Percentiles rank a stretch among this genome's conserved stretches.
These are phyloP conservation scores for Miamiensis avidus DNA, from an alignment of 169 alveolate species.

Conservation along the genomic window DNA sequence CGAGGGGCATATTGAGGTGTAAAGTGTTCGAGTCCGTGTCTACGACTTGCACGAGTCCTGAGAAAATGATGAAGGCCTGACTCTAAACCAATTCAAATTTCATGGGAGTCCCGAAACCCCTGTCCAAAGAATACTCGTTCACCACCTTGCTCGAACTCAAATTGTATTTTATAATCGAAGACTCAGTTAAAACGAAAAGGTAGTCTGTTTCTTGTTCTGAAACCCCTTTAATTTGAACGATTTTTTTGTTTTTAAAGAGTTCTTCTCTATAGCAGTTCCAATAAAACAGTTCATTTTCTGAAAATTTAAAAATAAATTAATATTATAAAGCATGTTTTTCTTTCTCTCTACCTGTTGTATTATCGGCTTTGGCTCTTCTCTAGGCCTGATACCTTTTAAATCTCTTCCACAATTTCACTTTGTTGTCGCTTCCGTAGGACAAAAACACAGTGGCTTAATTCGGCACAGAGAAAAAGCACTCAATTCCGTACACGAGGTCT, in stretches of 20 bases:
- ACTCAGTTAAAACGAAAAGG: not conserved
- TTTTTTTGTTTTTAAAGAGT: not conserved
- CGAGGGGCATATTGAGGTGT: too few species aligned
- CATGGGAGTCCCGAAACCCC: too few species aligned
- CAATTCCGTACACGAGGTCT: not conserved
- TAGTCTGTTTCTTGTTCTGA: not conserved
- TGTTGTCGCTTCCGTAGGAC: not conserved
- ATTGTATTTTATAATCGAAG: not conserved
- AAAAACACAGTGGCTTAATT: not conserved
- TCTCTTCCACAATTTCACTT: not conserved
- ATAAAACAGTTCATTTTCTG: too few species aligned
- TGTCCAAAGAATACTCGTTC: too few species aligned
- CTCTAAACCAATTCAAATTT: too few species aligned
- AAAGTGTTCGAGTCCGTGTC: too few species aligned
- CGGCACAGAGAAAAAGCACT: not conserved
- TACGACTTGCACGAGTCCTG: too few species aligned
- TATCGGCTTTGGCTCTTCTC: too few species aligned
- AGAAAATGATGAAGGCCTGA: too few species aligned
- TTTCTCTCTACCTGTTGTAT: not conserved
- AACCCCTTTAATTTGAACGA: not conserved
- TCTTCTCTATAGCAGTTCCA: not conserved
- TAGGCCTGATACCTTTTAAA: not conserved
- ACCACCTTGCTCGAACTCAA: not conserved
- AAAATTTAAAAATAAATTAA: too few species aligned
- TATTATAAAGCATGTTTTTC: not conserved